Base-by-base conservation (phyloP, 345 rosid genomes). In the Alliaria petiolata region DNA sequence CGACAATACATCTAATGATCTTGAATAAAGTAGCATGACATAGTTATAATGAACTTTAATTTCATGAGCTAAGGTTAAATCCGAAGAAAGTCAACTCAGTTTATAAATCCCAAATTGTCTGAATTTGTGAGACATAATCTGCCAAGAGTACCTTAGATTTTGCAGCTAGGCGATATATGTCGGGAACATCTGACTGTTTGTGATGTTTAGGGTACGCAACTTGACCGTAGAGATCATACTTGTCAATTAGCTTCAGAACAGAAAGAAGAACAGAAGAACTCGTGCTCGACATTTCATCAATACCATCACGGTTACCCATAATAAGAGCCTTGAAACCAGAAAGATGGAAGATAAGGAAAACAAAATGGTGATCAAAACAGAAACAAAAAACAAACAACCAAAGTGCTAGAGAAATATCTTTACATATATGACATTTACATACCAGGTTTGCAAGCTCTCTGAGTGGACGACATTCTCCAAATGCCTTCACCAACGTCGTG, bases 141-240 rank as follows among this genome's bases (percentile, higher is more conserved):
- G 10, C 9, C 16, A 38, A 65, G 38, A 22, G 44, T 82, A 92
- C 99, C 97, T 95, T 95, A 16, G 99, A 87, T 78, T 87, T 95
- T 72, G 99, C 99, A 45, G 99, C 99, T 39, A 95, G 85, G 70
- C 96, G 91, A 85, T 95, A 95, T 70, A 95, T 95, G 54, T 92
- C 95, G 13, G 92, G 97, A 81, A 95, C 98, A 72, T 90, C 99
- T 30, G 83, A 85, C 81, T 95, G 99, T 80, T 90, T 95, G 83
- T 92, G 99, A 78, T 92, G 99, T 78, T 95, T 95, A 64, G 99
- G 98, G 64, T 95, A 95, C 25, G 99, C 99, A 46, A 95, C 98
- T 90, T 90, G 97, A 70, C 99, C 99, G 55, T 95, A 95, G 14
- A 95, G 86, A 83, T 95, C 99, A 85, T 87, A 85, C 65, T 92